These are phyloP conservation scores for Medicago truncatula DNA, from an alignment of 306 rosid genomes.

Conservation along the genomic window MtrunA17r5.0-ANR NC_053049.1:34104501-34105000, in stretches of 20 bases:
- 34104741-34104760: conserved; percentile 1
- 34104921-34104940: conserved; percentile 32
- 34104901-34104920: conserved; percentile 79
- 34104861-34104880: conserved; percentile 72
- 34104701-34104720: conserved; percentile 32
- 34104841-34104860: conserved; percentile 78
- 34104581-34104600: conserved; percentile 79
- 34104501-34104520: not conserved
- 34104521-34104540: conserved; percentile 4
- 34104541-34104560: conserved; percentile 40
- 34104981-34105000: no score
- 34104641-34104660: conserved; percentile 75
- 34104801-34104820: conserved; percentile 56
- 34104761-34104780: conserved; percentile 2
- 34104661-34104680: conserved; percentile 67
- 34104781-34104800: conserved; percentile 1
- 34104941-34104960: no score
- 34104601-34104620: conserved; percentile 73
- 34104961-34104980: no score
- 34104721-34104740: conserved; percentile 29
- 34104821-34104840: conserved; percentile 93
- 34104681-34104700: not conserved
- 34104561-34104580: conserved; percentile 76
- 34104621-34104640: conserved; percentile 74
- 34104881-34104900: conserved; percentile 82